Conservation (phyloP, 371 early-diverging fungal genomes). For the Mucor ambiguus region DNA sequence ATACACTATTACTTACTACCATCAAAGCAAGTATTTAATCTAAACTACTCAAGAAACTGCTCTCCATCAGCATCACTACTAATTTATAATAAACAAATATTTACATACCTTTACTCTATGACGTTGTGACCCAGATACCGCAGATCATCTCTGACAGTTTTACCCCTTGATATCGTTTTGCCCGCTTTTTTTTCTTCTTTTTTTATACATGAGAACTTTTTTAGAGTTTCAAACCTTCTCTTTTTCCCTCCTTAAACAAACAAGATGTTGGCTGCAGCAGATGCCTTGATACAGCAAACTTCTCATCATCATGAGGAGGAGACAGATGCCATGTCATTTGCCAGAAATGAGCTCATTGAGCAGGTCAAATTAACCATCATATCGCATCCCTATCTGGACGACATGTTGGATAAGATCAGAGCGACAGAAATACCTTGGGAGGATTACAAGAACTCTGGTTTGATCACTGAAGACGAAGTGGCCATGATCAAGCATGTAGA, state of each 20-base stretch:
- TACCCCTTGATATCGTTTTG: slow-evolving; percentile 15
- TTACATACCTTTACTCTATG: slow-evolving; percentile 1
- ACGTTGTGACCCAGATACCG: not conserved
- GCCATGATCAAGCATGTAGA: slow-evolving; percentile 65
- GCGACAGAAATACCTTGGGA: slow-evolving; percentile 88
- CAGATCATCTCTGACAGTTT: slow-evolving; percentile 20
- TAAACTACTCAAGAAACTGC: not conserved
- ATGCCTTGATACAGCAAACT: not conserved
- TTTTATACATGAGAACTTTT: not conserved
- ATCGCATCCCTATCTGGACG: slow-evolving; percentile 83
- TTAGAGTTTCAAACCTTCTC: not conserved
- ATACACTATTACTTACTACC: not conserved
- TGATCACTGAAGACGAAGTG: slow-evolving; percentile 83
- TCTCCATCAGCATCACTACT: not conserved
- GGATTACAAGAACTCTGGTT: slow-evolving; percentile 30
- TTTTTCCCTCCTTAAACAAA: not conserved
- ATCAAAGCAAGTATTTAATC: not conserved
- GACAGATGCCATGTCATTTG: slow-evolving; percentile 14
- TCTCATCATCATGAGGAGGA: not conserved
- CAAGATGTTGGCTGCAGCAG: slow-evolving; percentile 7
- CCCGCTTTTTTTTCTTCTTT: slow-evolving; percentile 3
- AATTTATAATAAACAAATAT: slow-evolving; percentile 7
- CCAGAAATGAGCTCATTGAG: slow-evolving; percentile 23
- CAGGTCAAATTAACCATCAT: slow-evolving; percentile 68
- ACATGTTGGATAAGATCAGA: slow-evolving; percentile 67